These are phyloP conservation scores for Globisporangium mamillatum DNA, from an alignment of 352 stramenopile genomes.

Conservation along the genomic window DNA sequence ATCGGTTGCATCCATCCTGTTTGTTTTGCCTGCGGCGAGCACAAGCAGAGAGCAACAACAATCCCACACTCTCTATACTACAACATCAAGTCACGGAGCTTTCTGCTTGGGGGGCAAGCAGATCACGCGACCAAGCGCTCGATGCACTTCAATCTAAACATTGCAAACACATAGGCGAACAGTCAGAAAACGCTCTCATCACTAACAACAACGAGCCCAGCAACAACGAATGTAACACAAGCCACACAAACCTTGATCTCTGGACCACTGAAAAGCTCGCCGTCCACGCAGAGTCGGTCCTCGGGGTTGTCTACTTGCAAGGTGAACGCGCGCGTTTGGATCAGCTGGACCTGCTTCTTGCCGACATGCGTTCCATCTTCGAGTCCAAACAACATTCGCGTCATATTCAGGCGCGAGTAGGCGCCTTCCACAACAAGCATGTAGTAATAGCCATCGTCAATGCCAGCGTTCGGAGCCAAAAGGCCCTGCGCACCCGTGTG, in stretches of 20 bases:
- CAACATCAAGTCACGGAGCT: conserved; percentile 1
- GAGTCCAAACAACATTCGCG: conserved; percentile 45
- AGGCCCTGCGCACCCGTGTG: conserved; percentile 42
- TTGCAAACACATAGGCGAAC: not conserved
- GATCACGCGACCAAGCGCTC: conserved; percentile 41
- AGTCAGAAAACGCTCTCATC: not conserved
- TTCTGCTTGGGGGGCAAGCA: conserved; percentile 20
- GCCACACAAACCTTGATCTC: conserved; percentile 32
- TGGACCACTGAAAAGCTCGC: conserved; percentile 48
- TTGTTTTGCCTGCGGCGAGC: not conserved
- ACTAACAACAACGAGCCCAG: not conserved
- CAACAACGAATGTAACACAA: not conserved
- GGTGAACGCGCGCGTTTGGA: conserved; percentile 61
- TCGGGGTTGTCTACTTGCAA: conserved; percentile 28
- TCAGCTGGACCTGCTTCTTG: conserved; percentile 37
- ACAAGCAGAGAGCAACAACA: not conserved
- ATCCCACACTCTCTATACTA: not conserved
- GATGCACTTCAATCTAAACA: conserved; percentile 34
- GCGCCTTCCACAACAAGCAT: conserved; percentile 50
- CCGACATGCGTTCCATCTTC: conserved; percentile 51
- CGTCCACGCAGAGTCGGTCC: conserved; percentile 61
- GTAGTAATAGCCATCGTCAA: conserved; percentile 61
- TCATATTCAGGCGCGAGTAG: conserved; percentile 37
- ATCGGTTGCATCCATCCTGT: not conserved
- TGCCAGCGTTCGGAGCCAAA: conserved; percentile 40